Evolutionary conservation across 176 grass and related monocot genomes (phyloP), one percentile per base, ranked within the genome.

Genomic region (Saccharum spontaneum): DNA sequence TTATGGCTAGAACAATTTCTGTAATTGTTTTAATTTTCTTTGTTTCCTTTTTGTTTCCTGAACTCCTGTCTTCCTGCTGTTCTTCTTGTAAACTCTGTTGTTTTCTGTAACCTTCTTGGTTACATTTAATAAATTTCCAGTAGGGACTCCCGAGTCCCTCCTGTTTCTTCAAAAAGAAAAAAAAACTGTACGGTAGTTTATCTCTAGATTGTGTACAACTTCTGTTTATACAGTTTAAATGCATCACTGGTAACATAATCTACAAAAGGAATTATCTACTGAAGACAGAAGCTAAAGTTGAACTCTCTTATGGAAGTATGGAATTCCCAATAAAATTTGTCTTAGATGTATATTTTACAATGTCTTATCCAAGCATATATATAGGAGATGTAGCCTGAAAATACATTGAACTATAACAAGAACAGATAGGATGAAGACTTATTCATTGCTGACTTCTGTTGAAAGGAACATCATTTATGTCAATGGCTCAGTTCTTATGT

Each of bases 331-430:
- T 48, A 33, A 78, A 40, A 4, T 69, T 9, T 7, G 65, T 78
- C 8, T 86, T 10, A 44, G 43, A 31, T 54, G 26, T 9, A 8
- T 26, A 5, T 24, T 22, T 30, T 43, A 55, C 28, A 15, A 8
- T 38, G 36, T 37, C 37, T 54, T 12, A 33, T 44, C 34, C 20
- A 10, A 69, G 13, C 66, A 36, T 3, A 5, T 3, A 5, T 34
- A 55, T 60, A 22, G n/a, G 16, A 60, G 11, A 20, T 69, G 17
- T 22, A 44, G 17, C 41, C 64, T 70, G 44, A 46, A 41, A 72
- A 65, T 20, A 73, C 31, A 86, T 26, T 39, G 23, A 78, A 36
- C 36, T 79, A 71, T 36, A 72, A 44, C 18, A 20, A 69, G 41
- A 44, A 44, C 41, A 44, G 41, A 44, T 2, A 44, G 41, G 41